A percentile compares a stretch with the other conserved stretches of the same genome.
Conservation (phyloP, 805 yeast species). For the Nakazawaea populi region DNA sequence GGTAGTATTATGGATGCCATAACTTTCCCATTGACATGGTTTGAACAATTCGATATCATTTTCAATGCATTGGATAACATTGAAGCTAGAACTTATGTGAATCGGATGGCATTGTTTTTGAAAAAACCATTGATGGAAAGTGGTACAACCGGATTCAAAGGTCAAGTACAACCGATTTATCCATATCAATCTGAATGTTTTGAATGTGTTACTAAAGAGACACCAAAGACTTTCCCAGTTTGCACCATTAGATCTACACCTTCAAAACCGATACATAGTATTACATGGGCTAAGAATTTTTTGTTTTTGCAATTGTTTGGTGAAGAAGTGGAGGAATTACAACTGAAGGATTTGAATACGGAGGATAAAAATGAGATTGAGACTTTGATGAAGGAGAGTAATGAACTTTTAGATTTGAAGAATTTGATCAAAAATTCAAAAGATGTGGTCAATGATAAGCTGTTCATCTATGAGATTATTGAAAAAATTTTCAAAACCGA, state of each 20-base stretch:
- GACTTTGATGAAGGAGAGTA: conserved; percentile 58
- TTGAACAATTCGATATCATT: conserved; percentile 65
- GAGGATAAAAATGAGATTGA: conserved; percentile 61
- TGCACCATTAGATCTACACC: conserved; percentile 98
- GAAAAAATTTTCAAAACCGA: conserved; percentile 66
- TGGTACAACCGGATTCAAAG: conserved; percentile 93
- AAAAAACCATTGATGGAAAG: conserved; percentile 79
- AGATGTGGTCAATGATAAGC: conserved; percentile 16
- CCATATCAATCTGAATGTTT: conserved; percentile 87
- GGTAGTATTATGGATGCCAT: conserved; percentile 81
- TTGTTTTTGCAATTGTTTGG: conserved; percentile 77
- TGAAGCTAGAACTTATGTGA: conserved; percentile 89
- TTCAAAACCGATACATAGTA: conserved; percentile 90
- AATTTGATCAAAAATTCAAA: conserved; percentile 21
- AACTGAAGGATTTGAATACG: conserved; percentile 44
- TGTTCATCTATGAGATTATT: conserved; percentile 40
- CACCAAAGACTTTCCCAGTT: conserved; percentile 90
- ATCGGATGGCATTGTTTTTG: conserved; percentile 70
- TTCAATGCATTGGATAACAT: conserved; percentile 93
- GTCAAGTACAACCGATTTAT: conserved; percentile 88
- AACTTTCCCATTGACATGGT: conserved; percentile 72
- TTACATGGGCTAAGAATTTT: conserved; percentile 96
- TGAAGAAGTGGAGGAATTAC: conserved; percentile 29
- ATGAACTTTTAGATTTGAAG: conserved; percentile 52
- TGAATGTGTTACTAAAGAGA: conserved; percentile 81